Base-by-base conservation (phyloP, 2,329 filamentous ascomycete species). In the Fusarium subtropicale region DNA sequence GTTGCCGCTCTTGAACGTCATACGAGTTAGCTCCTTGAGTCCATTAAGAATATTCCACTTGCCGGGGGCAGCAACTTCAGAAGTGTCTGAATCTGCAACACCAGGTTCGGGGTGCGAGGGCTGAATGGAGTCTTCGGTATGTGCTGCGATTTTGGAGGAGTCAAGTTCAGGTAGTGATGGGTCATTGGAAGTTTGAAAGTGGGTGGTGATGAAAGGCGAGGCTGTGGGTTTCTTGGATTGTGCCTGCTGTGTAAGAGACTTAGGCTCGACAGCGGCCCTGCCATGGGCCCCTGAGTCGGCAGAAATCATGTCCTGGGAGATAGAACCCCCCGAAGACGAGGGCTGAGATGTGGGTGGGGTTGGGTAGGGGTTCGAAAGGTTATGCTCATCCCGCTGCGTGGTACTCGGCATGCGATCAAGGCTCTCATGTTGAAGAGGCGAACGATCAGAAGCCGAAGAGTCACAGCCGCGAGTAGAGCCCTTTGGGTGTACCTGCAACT, bases 21-120 rank as follows among this genome's bases (percentile, higher is more conserved):
- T 88, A 87, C 90, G 87, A 88, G 94, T 97, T 93, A 97, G 94
- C 92, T 91, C 91, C 85, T 88, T 92, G 81, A 91, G 86, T 84
- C 88, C 86, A 81, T 87, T 85, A 85, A 88, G 83, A 78, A 89
- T 88, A 79, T 87, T 86, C 81, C 87, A 90, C 78, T 87, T 81
- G 78, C 80, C 80, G 71, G 79, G 78, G 71, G 77, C 77, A 67
- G 80, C 75, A 71, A 77, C 74, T 75, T 78, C 71, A 68, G 77
- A 75, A 68, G 78, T 68, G 67, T 78, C 78, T 80, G 84, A 82
- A 80, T 86, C 82, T 82, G 86, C 81, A 80, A 86, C 81, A 80
- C 79, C 81, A 73, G 84, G 79, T 67, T 69, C 60, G 77, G 82
- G 81, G 58, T 68, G 58, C 52, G 64, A 67, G 51, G 69, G 59